phyloP scores from a whole-genome alignment of 257 asterid genomes.

The Solanum chmielewskii region DNA sequence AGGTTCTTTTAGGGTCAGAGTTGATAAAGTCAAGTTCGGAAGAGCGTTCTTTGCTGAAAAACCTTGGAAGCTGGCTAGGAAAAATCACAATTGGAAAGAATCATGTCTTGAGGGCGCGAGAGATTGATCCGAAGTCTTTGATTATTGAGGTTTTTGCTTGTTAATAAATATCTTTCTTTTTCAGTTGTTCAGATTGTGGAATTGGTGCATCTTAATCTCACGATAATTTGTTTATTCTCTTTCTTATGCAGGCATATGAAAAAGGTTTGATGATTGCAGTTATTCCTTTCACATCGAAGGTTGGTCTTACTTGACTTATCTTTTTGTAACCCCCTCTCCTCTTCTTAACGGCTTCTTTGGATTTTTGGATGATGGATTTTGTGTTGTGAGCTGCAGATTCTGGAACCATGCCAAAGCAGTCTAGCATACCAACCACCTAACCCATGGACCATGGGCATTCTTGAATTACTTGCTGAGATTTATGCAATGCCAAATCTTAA shows the following conservation, averaged over 20 bases:
- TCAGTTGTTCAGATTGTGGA: not conserved
- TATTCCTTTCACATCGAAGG: slow-evolving; percentile 97
- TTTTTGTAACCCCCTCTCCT: not conserved
- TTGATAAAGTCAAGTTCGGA: slow-evolving; percentile 91
- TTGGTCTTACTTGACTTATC: not conserved
- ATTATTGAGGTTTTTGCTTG: slow-evolving; percentile 56
- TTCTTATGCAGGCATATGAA: slow-evolving; percentile 38
- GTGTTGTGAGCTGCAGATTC: slow-evolving; percentile 34
- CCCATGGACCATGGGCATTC: slow-evolving; percentile 99
- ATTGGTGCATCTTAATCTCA: not conserved
- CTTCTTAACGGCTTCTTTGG: not conserved
- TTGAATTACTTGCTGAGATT: slow-evolving; percentile 86
- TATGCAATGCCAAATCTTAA: slow-evolving; percentile 94
- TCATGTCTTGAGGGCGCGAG: slow-evolving; percentile 82
- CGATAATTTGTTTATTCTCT: not conserved
- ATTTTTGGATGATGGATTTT: not conserved
- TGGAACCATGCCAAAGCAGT: slow-evolving; percentile 91
- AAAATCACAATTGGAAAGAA: slow-evolving; percentile 94
- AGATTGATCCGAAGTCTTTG: slow-evolving; percentile 84
- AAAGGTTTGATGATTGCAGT: slow-evolving; percentile 98
- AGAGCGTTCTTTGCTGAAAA: slow-evolving; percentile 93
- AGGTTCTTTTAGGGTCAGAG: slow-evolving; percentile 97
- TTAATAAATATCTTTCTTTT: not conserved
- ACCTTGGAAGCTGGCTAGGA: slow-evolving; percentile 99
- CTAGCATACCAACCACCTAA: slow-evolving; percentile 95